A percentile compares a stretch with the other conserved stretches of the same genome.
Evolutionary conservation across 306 rosid genomes (phyloP).

Genomic region (Prunus salicina): DNA sequence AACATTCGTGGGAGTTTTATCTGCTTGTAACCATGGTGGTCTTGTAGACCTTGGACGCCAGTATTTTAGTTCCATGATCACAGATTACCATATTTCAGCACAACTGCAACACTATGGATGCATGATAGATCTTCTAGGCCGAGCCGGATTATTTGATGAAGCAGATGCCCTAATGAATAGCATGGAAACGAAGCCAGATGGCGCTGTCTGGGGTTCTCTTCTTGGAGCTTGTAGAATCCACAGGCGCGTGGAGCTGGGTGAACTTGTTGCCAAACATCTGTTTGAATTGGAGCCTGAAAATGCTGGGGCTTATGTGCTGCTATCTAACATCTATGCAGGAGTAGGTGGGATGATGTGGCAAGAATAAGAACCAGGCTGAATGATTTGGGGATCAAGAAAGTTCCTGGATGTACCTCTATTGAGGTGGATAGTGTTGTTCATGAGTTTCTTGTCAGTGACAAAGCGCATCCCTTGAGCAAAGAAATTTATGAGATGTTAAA

Average conservation of each 20-base stretch:
- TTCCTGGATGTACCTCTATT: constrained; percentile 84
- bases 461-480: constrained; percentile 52
- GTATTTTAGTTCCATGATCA: constrained; percentile 54
- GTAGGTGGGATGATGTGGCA: constrained; percentile 85
- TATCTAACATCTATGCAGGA: constrained; percentile 79
- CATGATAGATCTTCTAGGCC: constrained; percentile 69
- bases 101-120: constrained; percentile 80
- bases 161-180: constrained; percentile 51
- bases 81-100: constrained; percentile 48
- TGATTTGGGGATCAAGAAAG: constrained; percentile 78
- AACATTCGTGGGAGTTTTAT: constrained; percentile 74
- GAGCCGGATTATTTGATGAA: constrained; percentile 72
- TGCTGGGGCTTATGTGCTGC: constrained; percentile 62
- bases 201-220: constrained; percentile 85
- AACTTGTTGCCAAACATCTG: constrained; percentile 55
- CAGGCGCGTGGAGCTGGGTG: constrained; percentile 59
- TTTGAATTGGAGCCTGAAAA: constrained; percentile 70
- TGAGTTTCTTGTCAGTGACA: constrained; percentile 84
- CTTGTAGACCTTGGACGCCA: constrained; percentile 56
- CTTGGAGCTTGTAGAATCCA: constrained; percentile 76
- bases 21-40: constrained; percentile 82
- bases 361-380: constrained; percentile 67
- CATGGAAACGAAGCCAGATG: constrained; percentile 82
- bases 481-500: constrained; percentile 53
- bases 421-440: constrained; percentile 73